Base-by-base conservation (phyloP, 805 yeast genomes). In the Lachancea sp. region DNA sequence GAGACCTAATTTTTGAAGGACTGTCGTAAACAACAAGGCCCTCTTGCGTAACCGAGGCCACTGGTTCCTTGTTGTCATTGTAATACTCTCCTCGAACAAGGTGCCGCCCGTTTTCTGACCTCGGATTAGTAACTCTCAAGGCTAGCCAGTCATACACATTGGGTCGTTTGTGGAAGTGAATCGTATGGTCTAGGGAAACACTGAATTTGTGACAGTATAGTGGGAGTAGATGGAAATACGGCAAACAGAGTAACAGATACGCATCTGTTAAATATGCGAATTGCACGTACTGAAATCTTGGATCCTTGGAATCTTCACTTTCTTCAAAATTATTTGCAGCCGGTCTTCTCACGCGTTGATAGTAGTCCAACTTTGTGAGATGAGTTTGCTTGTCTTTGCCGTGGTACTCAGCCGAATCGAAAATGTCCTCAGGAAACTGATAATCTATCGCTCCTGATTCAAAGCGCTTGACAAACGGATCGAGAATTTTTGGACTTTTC, bases 11-110 rank as follows among this genome's bases (percentile, higher is more conserved):
- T 12, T n/a, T 50, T 53, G 39, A 26, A n/a, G 45, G 45, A n/a
- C 30, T 41, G 17, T 41, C 45, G 47, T 58, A 62, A 8, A 52
- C 48, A 7, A 58, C 64, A 20, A 80, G 64, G 0, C 87, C 88
- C 59, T 84, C 89, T 60, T 85, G 91, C 8, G 79, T 60, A 1
- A 80, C 70, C 0, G 81, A 73, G 2, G 85, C 85, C 2, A 78
- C 72, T 46, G 81, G 72, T 26, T 69, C 67, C 2, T 78, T 78
- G 17, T 71, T 68, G 5, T 72, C 66, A 34, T 61, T 59, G 60
- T 66, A 83, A 57, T 81, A 69, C 49, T 81, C 82, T 15, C 79
- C 85, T 49, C 71, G 72, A 55, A 82, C 62, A 37, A 82, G 59
- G 11, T 77, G 75, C 47, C 85, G 69, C 46, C 75, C 74, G 50